These are phyloP conservation scores for Puccinellia tenuiflora DNA, from an alignment of 176 grass and related monocot genomes.

Conservation along the genomic window DNA sequence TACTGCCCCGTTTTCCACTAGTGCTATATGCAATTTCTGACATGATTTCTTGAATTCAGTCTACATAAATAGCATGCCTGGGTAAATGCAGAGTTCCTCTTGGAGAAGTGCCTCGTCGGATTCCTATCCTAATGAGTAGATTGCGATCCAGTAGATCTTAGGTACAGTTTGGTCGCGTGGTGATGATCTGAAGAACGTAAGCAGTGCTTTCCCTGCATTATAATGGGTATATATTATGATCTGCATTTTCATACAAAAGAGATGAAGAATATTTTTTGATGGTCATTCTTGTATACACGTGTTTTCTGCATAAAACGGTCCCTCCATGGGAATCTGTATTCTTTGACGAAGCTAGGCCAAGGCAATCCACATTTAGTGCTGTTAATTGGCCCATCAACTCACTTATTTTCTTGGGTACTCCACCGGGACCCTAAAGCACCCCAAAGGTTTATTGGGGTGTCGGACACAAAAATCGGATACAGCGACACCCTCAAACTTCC, in stretches of 20 bases:
- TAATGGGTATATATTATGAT: neutral
- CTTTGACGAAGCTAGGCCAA: neutral
- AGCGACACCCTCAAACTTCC: no score
- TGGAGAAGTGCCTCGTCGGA: no score
- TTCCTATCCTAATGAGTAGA: slow-evolving; percentile 50
- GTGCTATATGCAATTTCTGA: slow-evolving; percentile 4
- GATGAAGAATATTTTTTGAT: neutral
- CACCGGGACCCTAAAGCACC: no score
- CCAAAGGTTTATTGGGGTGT: no score
- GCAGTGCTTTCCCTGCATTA: neutral
- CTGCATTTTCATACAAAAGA: neutral
- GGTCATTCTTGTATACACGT: neutral
- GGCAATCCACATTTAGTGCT: neutral
- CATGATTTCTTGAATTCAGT: slow-evolving; percentile 45
- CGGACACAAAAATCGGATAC: no score
- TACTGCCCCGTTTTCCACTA: no score
- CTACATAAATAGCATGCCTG: slow-evolving; percentile 93
- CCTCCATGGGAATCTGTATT: neutral
- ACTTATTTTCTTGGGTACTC: no score
- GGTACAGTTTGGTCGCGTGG: neutral
- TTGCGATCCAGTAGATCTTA: neutral
- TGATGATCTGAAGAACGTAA: neutral
- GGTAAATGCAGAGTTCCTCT: slow-evolving; percentile 84
- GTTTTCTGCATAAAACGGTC: neutral
- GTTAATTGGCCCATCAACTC: no score